Base-by-base conservation (phyloP, 2,329 filamentous ascomycete species). In the Sordariomycetes sp. region DNA sequence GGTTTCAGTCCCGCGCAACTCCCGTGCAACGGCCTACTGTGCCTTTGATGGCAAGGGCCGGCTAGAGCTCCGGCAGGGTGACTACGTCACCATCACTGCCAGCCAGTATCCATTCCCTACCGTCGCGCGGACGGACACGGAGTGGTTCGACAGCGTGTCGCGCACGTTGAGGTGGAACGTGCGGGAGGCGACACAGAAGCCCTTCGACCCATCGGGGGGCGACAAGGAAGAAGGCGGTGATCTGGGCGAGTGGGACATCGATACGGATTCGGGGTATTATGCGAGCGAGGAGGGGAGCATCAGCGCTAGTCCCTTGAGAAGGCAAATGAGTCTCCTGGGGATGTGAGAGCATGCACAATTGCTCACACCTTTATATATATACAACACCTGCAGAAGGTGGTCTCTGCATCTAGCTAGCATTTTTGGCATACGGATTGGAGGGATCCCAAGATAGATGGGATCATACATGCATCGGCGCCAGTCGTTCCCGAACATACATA, bases 21-120 rank as follows among this genome's bases (percentile, higher is more conserved):
- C 90, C 46, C 88, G 94, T 53, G 93, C 92, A 18, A 96, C 91
- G 0, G 94, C 94, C 1, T 97, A 97, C 77, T 97, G 93, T 69
- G 90, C 91, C 48, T 99, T 99, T 69, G 94, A 99, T 69, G 94
- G 94, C 71, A 99, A 97, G 72, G 92, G 91, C 59, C 90, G 94
- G 55, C 83, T 99, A 51, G 93, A 99, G 72, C 84, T 99, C 40
- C 87, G 87, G 62, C 90, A 93, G 67, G 94, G 94, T 58, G 94
- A 99, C 73, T 89, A 93, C 66, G 94, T 99, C 69, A 97, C 93
- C 61, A 94, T 99, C 66, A 90, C 93, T 48, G 94, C 94, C 3
- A 95, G 89, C 34, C 91, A 96, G 69, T 99, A 97, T 67, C 94
- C 94, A 0, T 97, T 99, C 76, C 94, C 94, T 2, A 97, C 94